A percentile compares a stretch with the other conserved stretches of the same genome.
Evolutionary conservation across 2,329 filamentous ascomycete species (phyloP).

Genomic region (Hortaea sp.): DNA sequence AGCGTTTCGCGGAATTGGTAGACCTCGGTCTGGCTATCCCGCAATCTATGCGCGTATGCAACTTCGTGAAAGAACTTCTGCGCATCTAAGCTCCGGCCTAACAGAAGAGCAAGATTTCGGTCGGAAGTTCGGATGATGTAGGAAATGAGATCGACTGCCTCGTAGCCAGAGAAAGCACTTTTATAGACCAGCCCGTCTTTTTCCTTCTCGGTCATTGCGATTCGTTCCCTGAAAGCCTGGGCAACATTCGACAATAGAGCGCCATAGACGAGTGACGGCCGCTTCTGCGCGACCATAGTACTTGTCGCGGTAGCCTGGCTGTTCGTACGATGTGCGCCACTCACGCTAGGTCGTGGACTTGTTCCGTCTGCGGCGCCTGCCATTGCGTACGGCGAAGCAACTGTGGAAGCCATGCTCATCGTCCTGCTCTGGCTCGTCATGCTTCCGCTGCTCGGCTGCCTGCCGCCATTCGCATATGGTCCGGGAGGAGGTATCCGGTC

Average conservation of each 20-base stretch:
- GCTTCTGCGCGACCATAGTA: conserved; percentile 50
- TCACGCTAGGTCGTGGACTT: not conserved
- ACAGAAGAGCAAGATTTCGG: conserved; percentile 79
- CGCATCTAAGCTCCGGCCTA: conserved; percentile 86
- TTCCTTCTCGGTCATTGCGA: conserved; percentile 73
- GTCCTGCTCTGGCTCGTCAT: conserved; percentile 45
- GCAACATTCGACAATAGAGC: conserved; percentile 88
- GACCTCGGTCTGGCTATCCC: conserved; percentile 88
- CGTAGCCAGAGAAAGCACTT: conserved; percentile 89
- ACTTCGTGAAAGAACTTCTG: conserved; percentile 99
- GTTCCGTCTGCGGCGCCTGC: not conserved
- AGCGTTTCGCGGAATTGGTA: conserved; percentile 94
- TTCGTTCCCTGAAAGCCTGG: conserved; percentile 82
- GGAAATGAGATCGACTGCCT: conserved; percentile 88
- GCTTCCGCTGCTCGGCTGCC: conserved; percentile 20
- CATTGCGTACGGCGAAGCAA: conserved; percentile 40
- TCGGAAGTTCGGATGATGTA: conserved; percentile 97
- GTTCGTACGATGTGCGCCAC: conserved; percentile 26
- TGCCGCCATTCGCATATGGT: conserved; percentile 5
- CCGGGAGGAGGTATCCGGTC: conserved; percentile 15
- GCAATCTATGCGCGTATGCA: conserved; percentile 88
- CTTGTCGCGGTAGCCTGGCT: conserved; percentile 23
- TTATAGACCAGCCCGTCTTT: conserved; percentile 98
- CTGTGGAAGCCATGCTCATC: conserved; percentile 88
- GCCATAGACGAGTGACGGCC: conserved; percentile 82